Percentiles rank a stretch among this genome's conserved stretches.
These are phyloP conservation scores for Grosmannia huntii DNA, from an alignment of 2,329 filamentous ascomycete species.

Conservation along the genomic window DNA sequence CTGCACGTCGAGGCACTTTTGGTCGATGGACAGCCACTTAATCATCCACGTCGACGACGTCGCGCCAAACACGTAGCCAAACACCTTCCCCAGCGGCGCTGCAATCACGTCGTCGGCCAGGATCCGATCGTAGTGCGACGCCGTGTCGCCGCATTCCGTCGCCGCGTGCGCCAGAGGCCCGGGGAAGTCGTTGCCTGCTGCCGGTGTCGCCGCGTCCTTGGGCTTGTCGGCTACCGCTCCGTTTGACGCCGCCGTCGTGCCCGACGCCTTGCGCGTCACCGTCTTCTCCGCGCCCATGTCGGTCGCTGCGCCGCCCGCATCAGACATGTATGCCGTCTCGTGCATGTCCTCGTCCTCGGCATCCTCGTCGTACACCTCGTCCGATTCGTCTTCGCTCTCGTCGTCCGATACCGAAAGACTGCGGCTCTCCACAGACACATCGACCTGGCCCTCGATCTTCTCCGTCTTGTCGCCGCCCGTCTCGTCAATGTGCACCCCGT, in stretches of 20 bases:
- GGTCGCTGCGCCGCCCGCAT: conserved; percentile 28
- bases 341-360: conserved; percentile 55
- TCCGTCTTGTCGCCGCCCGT: conserved; percentile 84
- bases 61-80: conserved; percentile 75
- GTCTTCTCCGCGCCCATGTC: conserved; percentile 48
- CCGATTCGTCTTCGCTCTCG: conserved; percentile 58
- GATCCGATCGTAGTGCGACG: conserved; percentile 70
- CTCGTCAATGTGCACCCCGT: conserved; percentile 72
- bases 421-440: conserved; percentile 26
- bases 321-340: conserved; percentile 23
- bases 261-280: conserved; percentile 61
- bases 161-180: conserved; percentile 70
- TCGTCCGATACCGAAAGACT: conserved; percentile 50
- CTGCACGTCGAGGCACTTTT: conserved; percentile 80
- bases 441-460: conserved; percentile 54
- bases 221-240: conserved; percentile 33
- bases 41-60: conserved; percentile 69
- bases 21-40: conserved; percentile 74
- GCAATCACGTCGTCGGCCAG: conserved; percentile 77
- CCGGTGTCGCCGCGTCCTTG: conserved; percentile 33
- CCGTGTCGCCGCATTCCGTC: conserved; percentile 72
- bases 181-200: conserved; percentile 51
- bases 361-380: conserved; percentile 70
- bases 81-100: conserved; percentile 85
- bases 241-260: conserved; percentile 30